These are phyloP conservation scores for Macroventuria anomochaeta DNA, from an alignment of 2,329 filamentous ascomycete genomes.

Conservation along the genomic window DNA sequence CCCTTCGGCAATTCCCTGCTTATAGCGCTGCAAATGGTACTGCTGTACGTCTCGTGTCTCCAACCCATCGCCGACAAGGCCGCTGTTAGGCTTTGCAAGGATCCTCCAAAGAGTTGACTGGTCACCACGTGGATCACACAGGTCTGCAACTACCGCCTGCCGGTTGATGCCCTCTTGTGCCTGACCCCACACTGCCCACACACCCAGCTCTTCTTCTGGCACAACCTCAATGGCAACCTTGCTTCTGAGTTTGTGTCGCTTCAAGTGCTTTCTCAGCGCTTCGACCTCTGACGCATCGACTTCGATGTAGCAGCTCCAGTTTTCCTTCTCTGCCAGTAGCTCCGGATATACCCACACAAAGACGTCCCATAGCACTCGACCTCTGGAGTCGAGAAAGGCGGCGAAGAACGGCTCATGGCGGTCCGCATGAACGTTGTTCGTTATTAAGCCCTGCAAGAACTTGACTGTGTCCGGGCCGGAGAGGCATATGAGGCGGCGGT, in stretches of 20 bases:
- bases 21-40: constrained; percentile 79
- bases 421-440: constrained; percentile 68
- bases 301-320: constrained; percentile 77
- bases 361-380: constrained; percentile 84
- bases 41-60: constrained; percentile 47
- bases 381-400: constrained; percentile 82
- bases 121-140: constrained; percentile 34
- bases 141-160: constrained; percentile 12
- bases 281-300: constrained; percentile 73
- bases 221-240: constrained; percentile 72
- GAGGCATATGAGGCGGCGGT: constrained; percentile 79
- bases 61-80: constrained; percentile 2
- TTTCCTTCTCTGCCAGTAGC: constrained; percentile 33
- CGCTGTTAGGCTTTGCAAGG: constrained; percentile 9
- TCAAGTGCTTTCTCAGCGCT: constrained; percentile 73
- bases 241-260: constrained; percentile 82
- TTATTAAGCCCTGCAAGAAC: constrained; percentile 89
- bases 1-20: constrained; percentile 84
- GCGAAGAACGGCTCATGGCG: constrained; percentile 63
- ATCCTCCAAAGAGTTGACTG: constrained; percentile 16
- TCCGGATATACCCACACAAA: constrained; percentile 71
- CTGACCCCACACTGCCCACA: constrained; percentile 77
- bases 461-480: constrained; percentile 79
- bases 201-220: constrained; percentile 65
- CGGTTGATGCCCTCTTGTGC: constrained; percentile 12